phyloP scores from a whole-genome alignment of 228 moss, liverwort and hornwort genomes.

The Sphagnum magellanicum region DNA sequence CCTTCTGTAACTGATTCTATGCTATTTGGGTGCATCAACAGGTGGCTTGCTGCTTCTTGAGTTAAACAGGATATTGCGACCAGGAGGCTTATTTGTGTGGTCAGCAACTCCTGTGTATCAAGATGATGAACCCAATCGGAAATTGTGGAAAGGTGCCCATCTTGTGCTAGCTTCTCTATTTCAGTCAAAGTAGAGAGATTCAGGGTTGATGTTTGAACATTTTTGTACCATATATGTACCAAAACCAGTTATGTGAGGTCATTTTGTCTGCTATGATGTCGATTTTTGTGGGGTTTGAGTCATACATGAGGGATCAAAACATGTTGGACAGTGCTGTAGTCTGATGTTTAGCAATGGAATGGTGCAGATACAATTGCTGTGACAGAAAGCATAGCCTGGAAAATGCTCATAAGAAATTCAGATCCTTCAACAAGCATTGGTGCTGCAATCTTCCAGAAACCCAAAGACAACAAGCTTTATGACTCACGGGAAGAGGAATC shows the following conservation, averaged over 20 bases:
- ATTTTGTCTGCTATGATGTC: too few species aligned
- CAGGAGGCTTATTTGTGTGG: constrained; percentile 92
- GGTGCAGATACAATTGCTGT: constrained; percentile 53
- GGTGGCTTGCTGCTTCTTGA: constrained; percentile 82
- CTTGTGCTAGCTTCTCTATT: constrained; percentile 19
- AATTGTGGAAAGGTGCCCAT: constrained; percentile 55
- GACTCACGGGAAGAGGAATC: constrained; percentile 27
- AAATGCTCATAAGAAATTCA: constrained; percentile 24
- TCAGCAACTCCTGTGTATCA: constrained; percentile 96
- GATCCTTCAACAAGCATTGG: constrained; percentile 54
- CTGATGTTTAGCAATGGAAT: not conserved
- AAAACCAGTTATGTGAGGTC: too few species aligned
- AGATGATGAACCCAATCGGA: constrained; percentile 21
- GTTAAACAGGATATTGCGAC: constrained; percentile 81
- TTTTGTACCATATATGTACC: too few species aligned
- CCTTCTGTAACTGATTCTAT: too few species aligned
- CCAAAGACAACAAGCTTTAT: constrained; percentile 61
- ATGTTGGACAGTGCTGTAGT: too few species aligned
- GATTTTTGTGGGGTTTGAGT: too few species aligned
- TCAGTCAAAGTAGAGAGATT: constrained; percentile 30
- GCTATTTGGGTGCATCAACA: constrained; percentile 5
- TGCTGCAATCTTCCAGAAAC: constrained; percentile 83
- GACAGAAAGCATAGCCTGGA: constrained; percentile 63
- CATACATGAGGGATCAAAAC: too few species aligned
- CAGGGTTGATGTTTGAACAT: too few species aligned